Conservation (phyloP, 768 basidiomycete genomes). For the Serpula lacrymans region DNA sequence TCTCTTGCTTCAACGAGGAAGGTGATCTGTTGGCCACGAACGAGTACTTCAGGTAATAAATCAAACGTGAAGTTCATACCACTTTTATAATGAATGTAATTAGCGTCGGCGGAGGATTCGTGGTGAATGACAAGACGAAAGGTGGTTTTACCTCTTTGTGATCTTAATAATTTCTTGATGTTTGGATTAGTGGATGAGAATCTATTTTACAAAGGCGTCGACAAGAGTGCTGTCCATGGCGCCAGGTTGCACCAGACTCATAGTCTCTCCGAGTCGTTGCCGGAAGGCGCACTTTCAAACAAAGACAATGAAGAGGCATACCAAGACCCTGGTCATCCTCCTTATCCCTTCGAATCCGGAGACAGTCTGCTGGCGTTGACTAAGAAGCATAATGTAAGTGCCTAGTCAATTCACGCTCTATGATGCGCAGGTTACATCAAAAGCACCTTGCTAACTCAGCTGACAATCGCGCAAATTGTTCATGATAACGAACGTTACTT, state of each 20-base stretch:
- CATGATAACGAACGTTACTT: slow-evolving; percentile 89
- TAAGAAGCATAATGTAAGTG: slow-evolving; percentile 74
- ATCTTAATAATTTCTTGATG: slow-evolving; percentile 3
- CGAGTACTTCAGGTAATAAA: slow-evolving; percentile 74
- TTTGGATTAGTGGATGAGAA: slow-evolving; percentile 75
- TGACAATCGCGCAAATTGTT: slow-evolving; percentile 92
- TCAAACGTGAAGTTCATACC: neutral
- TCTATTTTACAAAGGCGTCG: slow-evolving; percentile 88
- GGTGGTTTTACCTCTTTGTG: slow-evolving; percentile 36
- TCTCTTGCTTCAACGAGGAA: slow-evolving; percentile 76
- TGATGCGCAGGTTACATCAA: too few species aligned
- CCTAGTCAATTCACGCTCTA: neutral
- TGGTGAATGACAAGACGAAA: slow-evolving; percentile 93
- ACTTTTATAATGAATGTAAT: neutral
- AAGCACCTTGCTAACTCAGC: slow-evolving; percentile 39
- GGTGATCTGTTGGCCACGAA: slow-evolving; percentile 91
- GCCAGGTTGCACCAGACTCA: slow-evolving; percentile 72
- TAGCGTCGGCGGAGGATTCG: slow-evolving; percentile 90
- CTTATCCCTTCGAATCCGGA: slow-evolving; percentile 80
- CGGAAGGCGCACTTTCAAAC: slow-evolving; percentile 13
- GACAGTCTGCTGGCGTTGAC: slow-evolving; percentile 73
- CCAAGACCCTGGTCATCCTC: slow-evolving; percentile 54
- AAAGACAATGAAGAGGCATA: slow-evolving; percentile 4
- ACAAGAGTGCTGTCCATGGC: slow-evolving; percentile 76
- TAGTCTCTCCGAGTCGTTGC: slow-evolving; percentile 35